These are phyloP conservation scores for Monosporozyma yasuniensis DNA, from an alignment of 805 yeast species.

Conservation along the genomic window DNA sequence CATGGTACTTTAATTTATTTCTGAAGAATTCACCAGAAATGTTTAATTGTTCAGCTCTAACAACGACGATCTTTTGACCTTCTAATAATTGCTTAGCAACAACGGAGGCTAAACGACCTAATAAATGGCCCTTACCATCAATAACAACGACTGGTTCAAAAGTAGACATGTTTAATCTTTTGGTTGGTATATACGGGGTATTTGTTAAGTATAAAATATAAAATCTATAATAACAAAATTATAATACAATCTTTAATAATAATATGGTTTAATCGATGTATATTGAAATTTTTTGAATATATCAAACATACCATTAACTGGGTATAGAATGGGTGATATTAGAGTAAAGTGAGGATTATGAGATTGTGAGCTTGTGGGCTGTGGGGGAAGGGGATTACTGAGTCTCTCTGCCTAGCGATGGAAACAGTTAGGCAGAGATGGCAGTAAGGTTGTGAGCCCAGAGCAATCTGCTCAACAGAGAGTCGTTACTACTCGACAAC, in stretches of 20 bases:
- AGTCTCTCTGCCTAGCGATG: too few species aligned
- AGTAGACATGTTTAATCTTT: slow-evolving; percentile 39
- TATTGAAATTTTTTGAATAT: slow-evolving; percentile 1
- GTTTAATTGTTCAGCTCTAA: slow-evolving; percentile 96
- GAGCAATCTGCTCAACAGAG: too few species aligned
- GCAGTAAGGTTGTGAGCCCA: too few species aligned
- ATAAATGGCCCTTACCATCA: slow-evolving; percentile 99
- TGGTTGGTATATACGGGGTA: slow-evolving; percentile 13
- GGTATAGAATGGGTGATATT: too few species aligned
- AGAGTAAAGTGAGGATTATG: too few species aligned
- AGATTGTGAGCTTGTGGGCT: too few species aligned
- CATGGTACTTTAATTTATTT: slow-evolving; percentile 99
- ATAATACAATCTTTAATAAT: not conserved
- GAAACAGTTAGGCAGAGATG: too few species aligned
- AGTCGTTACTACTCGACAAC: too few species aligned
- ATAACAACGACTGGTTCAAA: slow-evolving; percentile 96
- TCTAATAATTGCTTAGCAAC: slow-evolving; percentile 97
- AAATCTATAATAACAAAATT: not conserved
- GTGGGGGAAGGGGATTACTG: too few species aligned
- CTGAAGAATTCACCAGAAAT: slow-evolving; percentile 99
- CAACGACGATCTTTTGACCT: slow-evolving; percentile 97
- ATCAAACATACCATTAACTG: not conserved
- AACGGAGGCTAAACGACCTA: slow-evolving; percentile 98
- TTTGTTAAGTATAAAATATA: not conserved
- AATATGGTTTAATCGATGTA: not conserved